Conservation (phyloP, 1,139 yeast species). For the Sugiyamaella novakii region DNA sequence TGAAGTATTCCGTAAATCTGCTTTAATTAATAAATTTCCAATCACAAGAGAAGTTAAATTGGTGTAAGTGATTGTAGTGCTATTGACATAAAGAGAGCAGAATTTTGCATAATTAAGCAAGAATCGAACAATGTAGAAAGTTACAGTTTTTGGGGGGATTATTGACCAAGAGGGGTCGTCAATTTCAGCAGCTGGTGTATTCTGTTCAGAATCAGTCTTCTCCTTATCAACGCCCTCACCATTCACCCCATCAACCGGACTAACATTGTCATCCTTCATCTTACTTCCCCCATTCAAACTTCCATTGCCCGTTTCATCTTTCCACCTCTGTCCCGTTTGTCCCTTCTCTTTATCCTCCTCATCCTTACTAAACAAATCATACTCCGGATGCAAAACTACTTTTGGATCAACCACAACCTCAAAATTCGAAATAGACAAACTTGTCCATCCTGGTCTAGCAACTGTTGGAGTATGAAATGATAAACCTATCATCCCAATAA, state of each 20-base stretch:
- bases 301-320: too few species aligned
- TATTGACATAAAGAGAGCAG: conserved; percentile 35
- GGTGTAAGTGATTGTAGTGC: conserved; percentile 34
- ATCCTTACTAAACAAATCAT: conserved; percentile 17
- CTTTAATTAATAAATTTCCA: conserved; percentile 35
- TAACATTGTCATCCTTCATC: not conserved
- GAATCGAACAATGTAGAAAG: conserved; percentile 34
- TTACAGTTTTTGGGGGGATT: conserved; percentile 32
- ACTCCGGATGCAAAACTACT: conserved; percentile 32
- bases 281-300: too few species aligned
- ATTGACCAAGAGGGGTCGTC: conserved; percentile 29
- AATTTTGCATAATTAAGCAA: conserved; percentile 35
- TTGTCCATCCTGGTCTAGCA: conserved; percentile 45
- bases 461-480: conserved; percentile 46
- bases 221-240: not conserved
- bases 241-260: not conserved
- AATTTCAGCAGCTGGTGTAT: not conserved
- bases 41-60: conserved; percentile 36
- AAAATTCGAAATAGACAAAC: conserved; percentile 36
- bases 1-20: conserved; percentile 35
- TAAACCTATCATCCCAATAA: conserved; percentile 43
- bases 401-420: conserved; percentile 39
- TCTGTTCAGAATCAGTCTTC: not conserved
- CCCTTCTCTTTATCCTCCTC: not conserved
- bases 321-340: too few species aligned